A percentile compares a stretch with the other conserved stretches of the same genome.
phyloP scores from a whole-genome alignment of 345 rosid genomes.

The Cardamine resedifolia region DNA sequence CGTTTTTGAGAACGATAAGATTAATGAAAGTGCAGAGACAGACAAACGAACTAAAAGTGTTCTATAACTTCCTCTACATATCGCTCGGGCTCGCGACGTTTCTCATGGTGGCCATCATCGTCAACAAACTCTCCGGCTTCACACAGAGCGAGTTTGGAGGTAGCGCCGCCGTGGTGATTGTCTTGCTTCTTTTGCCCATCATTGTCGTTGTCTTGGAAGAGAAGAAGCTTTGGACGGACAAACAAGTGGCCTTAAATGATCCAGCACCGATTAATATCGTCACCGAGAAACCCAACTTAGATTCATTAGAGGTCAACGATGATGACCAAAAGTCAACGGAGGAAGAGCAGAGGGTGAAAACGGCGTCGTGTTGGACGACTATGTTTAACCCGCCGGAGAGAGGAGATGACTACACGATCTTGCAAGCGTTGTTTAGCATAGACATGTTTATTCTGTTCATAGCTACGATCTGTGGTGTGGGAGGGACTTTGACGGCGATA shows the following conservation, averaged over 20 bases:
- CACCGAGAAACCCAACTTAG: constrained; percentile 28
- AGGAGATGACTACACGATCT: constrained; percentile 54
- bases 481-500: constrained; percentile 50
- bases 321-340: background rate
- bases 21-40: constrained; percentile 41
- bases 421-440: constrained; percentile 56
- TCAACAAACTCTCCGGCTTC: constrained; percentile 45
- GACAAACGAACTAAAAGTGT: constrained; percentile 44
- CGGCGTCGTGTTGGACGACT: constrained; percentile 31
- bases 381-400: constrained; percentile 52
- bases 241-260: constrained; percentile 30
- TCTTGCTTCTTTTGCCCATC: constrained; percentile 46
- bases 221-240: constrained; percentile 36
- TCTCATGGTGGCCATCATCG: constrained; percentile 46
- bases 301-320: background rate
- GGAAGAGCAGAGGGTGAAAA: constrained; percentile 19
- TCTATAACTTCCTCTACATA: constrained; percentile 46
- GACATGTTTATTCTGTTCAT: constrained; percentile 56
- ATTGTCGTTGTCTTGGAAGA: constrained; percentile 47
- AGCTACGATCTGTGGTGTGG: constrained; percentile 48
- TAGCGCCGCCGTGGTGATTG: constrained; percentile 42
- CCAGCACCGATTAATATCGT: constrained; percentile 35
- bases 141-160: constrained; percentile 36
- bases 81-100: constrained; percentile 52
- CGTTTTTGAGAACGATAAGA: constrained; percentile 45